Conservation (phyloP, 208 protist species). For the Phytomonas sp. region DNA sequence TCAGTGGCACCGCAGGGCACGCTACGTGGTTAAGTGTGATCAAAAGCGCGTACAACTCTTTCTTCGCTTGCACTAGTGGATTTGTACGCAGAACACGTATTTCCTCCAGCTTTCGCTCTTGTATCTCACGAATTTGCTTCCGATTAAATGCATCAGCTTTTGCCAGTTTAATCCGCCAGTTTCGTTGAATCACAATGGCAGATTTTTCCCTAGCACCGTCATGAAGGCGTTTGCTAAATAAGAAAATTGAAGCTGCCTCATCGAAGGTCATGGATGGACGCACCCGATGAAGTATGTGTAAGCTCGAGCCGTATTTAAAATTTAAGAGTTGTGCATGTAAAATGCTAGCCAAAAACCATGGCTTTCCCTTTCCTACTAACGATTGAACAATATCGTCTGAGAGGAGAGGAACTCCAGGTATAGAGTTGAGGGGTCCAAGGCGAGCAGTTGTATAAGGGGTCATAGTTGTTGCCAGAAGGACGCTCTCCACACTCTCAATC, state of each 20-base stretch:
- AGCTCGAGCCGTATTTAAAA: conserved; percentile 59
- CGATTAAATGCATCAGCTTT: conserved; percentile 24
- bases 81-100: conserved; percentile 61
- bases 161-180: conserved; percentile 57
- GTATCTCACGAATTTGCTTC: conserved; percentile 28
- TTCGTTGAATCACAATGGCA: conserved; percentile 70
- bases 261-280: conserved; percentile 38
- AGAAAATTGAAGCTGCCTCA: conserved; percentile 57
- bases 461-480: conserved; percentile 64
- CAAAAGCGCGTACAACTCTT: conserved; percentile 54
- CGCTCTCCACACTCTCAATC: conserved; percentile 64
- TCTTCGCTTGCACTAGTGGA: conserved; percentile 54
- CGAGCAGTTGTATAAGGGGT: conserved; percentile 59
- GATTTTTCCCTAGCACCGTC: conserved; percentile 57
- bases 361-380: conserved; percentile 56
- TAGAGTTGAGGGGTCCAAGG: conserved; percentile 51
- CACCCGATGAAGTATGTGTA: conserved; percentile 75
- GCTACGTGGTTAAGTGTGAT: conserved; percentile 53
- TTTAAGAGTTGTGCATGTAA: conserved; percentile 76
- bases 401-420: conserved; percentile 20
- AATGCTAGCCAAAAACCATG: conserved; percentile 64
- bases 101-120: conserved; percentile 71
- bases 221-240: conserved; percentile 62
- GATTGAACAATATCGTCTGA: conserved; percentile 57
- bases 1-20: conserved; percentile 36